phyloP scores from a whole-genome alignment of 2,329 filamentous ascomycete species.

The Epichloe hybrida region DNA sequence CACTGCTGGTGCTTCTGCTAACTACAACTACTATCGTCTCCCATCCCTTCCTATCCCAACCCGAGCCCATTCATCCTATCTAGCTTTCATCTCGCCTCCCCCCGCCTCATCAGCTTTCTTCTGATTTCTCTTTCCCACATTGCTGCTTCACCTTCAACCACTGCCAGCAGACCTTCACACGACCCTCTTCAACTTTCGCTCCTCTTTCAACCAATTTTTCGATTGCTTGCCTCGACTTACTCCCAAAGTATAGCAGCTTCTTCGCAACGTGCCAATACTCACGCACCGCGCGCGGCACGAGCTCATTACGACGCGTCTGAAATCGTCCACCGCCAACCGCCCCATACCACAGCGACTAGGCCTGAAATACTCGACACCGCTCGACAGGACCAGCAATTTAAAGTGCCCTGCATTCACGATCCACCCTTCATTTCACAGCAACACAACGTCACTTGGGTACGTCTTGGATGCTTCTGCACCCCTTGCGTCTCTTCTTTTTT shows the following conservation, averaged over 20 bases:
- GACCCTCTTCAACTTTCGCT: neutral
- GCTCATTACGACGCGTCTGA: slow-evolving; percentile 4
- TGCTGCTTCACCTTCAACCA: neutral
- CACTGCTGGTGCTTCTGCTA: neutral
- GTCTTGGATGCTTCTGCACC: neutral
- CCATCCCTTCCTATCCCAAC: slow-evolving; percentile 1
- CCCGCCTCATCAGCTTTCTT: neutral
- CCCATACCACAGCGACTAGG: slow-evolving; percentile 1
- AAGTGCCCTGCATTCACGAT: slow-evolving; percentile 2
- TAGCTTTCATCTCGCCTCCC: slow-evolving; percentile 1
- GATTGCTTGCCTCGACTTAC: neutral
- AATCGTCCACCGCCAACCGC: neutral
- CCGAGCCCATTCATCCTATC: slow-evolving; percentile 4
- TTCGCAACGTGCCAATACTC: neutral
- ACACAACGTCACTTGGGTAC: slow-evolving; percentile 2
- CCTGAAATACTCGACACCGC: neutral
- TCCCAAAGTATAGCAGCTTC: neutral
- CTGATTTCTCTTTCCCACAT: neutral
- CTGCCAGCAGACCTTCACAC: neutral
- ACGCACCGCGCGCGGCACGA: neutral
- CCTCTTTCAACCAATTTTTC: neutral
- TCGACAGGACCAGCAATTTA: neutral
- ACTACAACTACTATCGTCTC: slow-evolving; percentile 1
- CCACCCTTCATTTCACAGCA: slow-evolving; percentile 3
- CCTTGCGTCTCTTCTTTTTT: neutral